phyloP scores from a whole-genome alignment of 306 rosid species.

The Macrotyloma uniflorum region DNA sequence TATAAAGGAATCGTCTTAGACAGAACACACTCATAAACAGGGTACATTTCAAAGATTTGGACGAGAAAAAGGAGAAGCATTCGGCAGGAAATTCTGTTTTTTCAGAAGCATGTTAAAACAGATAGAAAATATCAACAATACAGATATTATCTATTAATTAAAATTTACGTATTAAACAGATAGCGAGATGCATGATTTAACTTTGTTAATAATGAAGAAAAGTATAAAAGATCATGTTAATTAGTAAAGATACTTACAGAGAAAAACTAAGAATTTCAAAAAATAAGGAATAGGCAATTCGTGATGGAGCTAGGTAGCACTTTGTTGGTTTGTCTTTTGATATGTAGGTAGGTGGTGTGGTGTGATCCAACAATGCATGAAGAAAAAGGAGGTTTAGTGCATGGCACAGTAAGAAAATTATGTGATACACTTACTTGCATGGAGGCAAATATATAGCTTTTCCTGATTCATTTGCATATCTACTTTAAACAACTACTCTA shows the following conservation, averaged over 20 bases:
- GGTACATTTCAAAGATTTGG: not conserved
- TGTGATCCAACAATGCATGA: slow-evolving; percentile 37
- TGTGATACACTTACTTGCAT: slow-evolving; percentile 22
- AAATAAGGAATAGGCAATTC: not conserved
- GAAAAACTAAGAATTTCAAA: not conserved
- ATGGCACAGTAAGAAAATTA: slow-evolving; percentile 22
- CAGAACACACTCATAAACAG: not conserved
- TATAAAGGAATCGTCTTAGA: not conserved
- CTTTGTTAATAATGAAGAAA: not conserved
- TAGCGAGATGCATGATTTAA: not conserved
- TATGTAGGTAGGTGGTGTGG: not conserved
- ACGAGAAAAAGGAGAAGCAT: not conserved
- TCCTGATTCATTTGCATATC: slow-evolving; percentile 19
- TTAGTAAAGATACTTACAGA: no score
- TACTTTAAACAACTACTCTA: not conserved
- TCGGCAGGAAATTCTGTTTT: not conserved
- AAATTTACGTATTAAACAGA: not conserved
- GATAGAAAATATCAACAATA: not conserved
- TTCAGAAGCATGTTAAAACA: not conserved
- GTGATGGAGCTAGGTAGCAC: not conserved
- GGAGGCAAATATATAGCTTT: slow-evolving; percentile 20
- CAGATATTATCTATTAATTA: not conserved
- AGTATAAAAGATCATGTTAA: not conserved
- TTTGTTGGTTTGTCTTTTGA: slow-evolving; percentile 3
- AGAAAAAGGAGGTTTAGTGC: slow-evolving; percentile 42